A percentile compares a stretch with the other conserved stretches of the same genome.
phyloP scores from a whole-genome alignment of 768 basidiomycete genomes.

The Flagelloscypha sp. region DNA sequence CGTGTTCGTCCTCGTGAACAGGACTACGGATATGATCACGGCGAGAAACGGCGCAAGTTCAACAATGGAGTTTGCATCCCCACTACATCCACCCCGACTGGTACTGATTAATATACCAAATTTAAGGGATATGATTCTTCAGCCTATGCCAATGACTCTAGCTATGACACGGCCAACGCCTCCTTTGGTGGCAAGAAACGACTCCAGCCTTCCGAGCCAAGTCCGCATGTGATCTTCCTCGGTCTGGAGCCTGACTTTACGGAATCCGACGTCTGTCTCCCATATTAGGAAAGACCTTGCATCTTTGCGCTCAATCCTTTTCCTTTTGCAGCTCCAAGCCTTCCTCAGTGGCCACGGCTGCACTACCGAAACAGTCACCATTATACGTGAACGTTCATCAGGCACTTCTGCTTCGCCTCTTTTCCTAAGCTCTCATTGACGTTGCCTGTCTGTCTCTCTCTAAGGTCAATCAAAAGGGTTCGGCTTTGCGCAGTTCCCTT shows the following conservation, averaged over 20 bases:
- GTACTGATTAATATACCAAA: conserved; percentile 21
- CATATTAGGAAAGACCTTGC: conserved; percentile 14
- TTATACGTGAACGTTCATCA: conserved; percentile 94
- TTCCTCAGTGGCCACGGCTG: conserved; percentile 67
- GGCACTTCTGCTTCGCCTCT: conserved; percentile 87
- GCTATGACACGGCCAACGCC: conserved; percentile 20
- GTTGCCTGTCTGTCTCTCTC: conserved; percentile 56
- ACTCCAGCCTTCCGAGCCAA: conserved; percentile 75
- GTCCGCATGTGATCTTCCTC: conserved; percentile 91
- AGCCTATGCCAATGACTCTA: conserved; percentile 9
- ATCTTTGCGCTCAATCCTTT: conserved; percentile 9
- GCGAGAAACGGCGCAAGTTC: conserved; percentile 73
- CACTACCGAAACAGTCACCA: conserved; percentile 81
- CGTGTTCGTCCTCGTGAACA: conserved; percentile 55
- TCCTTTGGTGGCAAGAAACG: conserved; percentile 60
- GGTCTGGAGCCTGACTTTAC: conserved; percentile 88
- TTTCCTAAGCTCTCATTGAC: conserved; percentile 66
- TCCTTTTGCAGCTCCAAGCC: conserved; percentile 60
- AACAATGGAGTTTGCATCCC: conserved; percentile 62
- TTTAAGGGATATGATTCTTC: conserved; percentile 20
- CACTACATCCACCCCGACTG: no score
- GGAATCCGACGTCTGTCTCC: conserved; percentile 79
- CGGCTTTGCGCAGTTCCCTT: conserved; percentile 92
- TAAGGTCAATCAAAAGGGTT: conserved; percentile 92
- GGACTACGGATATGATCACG: conserved; percentile 55